Base-by-base conservation (phyloP, 176 grass and related monocot species). In the Musa acuminata region DNA sequence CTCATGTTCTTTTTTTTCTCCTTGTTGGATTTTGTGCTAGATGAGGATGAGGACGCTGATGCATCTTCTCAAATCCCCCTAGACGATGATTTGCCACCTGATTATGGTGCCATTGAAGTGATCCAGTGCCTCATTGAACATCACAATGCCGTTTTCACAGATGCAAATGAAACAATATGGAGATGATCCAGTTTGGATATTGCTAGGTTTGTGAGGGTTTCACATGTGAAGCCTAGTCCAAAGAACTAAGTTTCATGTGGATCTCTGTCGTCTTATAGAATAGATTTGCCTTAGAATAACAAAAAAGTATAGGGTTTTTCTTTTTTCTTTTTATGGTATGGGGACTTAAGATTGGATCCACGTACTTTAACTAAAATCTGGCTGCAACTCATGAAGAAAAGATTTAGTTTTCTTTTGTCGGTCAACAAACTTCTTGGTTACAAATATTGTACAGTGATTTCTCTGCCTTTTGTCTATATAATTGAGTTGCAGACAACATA, bases 101-200 rank as follows among this genome's bases (percentile, higher is more conserved):
- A 99, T 78, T 99, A 99, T 82, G 89, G 76, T 77, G 87, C 90
- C 19, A 94, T 99, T 66, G 95, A 99, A 82, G 90, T 94, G 49
- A 91, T 99, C 53, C 95, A 94, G 71, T 94, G 90, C 63, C 81
- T 99, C 49, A 94, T 94, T 24, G 95, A 94, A 82, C 90, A 99
- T 81, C 90, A 99, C 76, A 99, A 99, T 69, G 82, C 88, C 53
- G 87, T 99, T 80, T 99, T 99, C 82, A 89, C 90, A 0, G 90
- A 94, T 27, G 84, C 88, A 14, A 99, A 91, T 48, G 90, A 89
- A 75, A 99, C 88, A 16, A 26, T 82, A 25, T 99, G 95, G 90
- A 82, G 90, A 85, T 93, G 83, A 89, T 78, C 25, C 51, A 27
- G 12, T 2, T 17, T 29, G 10, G 9, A 26, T 16, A n/a, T n/a